Evolutionary conservation across 768 basidiomycete genomes (phyloP), one percentile per base, ranked within the genome.

Genomic region (Leccinum ochraceum): DNA sequence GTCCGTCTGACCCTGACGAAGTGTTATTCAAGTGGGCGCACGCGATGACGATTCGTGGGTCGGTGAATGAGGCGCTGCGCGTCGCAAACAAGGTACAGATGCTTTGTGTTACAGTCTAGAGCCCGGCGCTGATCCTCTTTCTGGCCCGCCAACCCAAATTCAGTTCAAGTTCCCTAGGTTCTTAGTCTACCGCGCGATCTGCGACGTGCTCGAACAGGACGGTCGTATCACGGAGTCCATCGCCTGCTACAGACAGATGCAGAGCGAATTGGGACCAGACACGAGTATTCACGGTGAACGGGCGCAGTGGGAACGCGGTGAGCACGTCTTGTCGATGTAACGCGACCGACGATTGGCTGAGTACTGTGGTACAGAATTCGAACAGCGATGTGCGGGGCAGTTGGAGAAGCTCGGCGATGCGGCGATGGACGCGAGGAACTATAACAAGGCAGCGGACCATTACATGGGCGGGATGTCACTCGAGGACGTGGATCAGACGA

Each of bases 271-370:
- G 26, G 26, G 50, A 51, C 24, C 24, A 17, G 50, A 51, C 17
- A 51, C 24, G 26, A 51, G 24, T 26, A 51, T 51, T 51, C 16
- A 51, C 4, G 24, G 20, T 13, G 52, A 53, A 32, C 24, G 16
- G 13, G n/a, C 32, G 4, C 52, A 53, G 52, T 53, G 52, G 52
- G 52, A 53, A 53, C 52, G 6, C 32, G 52, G 52, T 53, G n/a
- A 34, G 52, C n/a, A 20, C 5, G 2, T 46, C 20, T 6, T 20
- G 20, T 11, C 3, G 44, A 46, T 28, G 44, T 5, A 20, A 11
- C 5, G 11, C 1, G 44, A 46, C 20, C 10, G 20, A 46, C 20
- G 20, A 20, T 46, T 46, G 20, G 20, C 44, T 46, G 44, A 46
- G 6, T n/a, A n/a, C n/a, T n/a, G 20, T 11, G n/a, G 17, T 13